Conservation (phyloP, 345 rosid species). For the Orychophragmus violaceus region DNA sequence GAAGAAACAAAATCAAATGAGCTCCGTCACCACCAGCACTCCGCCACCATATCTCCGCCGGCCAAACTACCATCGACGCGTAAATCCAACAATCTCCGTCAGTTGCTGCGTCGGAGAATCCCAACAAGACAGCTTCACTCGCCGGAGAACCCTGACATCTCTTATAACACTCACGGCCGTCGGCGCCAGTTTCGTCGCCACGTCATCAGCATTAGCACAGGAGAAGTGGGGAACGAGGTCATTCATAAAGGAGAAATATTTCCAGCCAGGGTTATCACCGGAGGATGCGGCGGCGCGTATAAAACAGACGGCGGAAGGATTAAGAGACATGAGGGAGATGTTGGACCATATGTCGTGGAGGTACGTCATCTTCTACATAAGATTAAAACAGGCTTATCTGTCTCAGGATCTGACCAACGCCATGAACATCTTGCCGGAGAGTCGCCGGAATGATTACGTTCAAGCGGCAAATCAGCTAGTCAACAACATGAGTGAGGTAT, state of each 20-base stretch:
- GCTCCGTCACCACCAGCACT: conserved; percentile 39
- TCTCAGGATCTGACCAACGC: conserved; percentile 76
- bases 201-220: conserved; percentile 40
- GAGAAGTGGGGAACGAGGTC: conserved; percentile 88
- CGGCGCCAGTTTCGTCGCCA: conserved; percentile 17
- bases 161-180: conserved; percentile 35
- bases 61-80: conserved; percentile 11
- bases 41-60: conserved; percentile 36
- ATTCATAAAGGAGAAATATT: conserved; percentile 54
- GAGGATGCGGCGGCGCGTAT: conserved; percentile 85
- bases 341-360: conserved; percentile 89
- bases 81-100: conserved; percentile 17
- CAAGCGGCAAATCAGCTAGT: conserved; percentile 67
- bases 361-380: conserved; percentile 71
- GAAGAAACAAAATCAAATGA: conserved; percentile 24
- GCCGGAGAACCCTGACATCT: conserved; percentile 40
- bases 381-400: conserved; percentile 70
- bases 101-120: conserved; percentile 27
- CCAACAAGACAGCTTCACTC: conserved; percentile 19
- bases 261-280: conserved; percentile 65
- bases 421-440: conserved; percentile 51
- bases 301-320: conserved; percentile 78
- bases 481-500: conserved; percentile 75
- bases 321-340: conserved; percentile 76
- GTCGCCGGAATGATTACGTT: conserved; percentile 48